A percentile compares a stretch with the other conserved stretches of the same genome.
Conservation (phyloP, 2,329 filamentous ascomycete genomes). For the Aurifilum marmelostoma region DNA sequence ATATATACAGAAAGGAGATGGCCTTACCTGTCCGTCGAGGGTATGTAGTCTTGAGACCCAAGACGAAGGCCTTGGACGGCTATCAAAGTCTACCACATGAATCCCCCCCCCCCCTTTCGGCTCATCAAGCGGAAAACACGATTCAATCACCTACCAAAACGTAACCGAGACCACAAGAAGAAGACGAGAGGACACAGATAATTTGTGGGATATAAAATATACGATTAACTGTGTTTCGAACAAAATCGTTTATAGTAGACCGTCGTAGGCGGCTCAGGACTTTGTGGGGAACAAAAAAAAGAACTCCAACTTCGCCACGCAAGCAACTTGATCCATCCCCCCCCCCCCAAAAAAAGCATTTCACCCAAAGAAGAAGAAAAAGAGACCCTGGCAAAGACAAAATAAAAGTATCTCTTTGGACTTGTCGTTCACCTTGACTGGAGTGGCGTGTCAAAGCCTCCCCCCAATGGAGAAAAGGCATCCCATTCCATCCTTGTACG, state of each 20-base stretch:
- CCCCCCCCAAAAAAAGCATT: background rate
- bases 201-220: background rate
- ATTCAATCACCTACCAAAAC: background rate
- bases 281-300: background rate
- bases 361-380: constrained; percentile 13
- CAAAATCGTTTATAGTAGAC: background rate
- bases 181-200: background rate
- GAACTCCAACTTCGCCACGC: constrained; percentile 27
- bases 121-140: background rate
- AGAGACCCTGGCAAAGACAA: too few species aligned
- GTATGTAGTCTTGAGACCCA: too few species aligned
- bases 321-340: constrained; percentile 4
- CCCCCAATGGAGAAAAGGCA: constrained; percentile 2
- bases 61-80: too few species aligned
- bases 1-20: too few species aligned
- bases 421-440: background rate
- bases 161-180: background rate
- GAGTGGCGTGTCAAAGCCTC: background rate
- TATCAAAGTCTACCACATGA: background rate
- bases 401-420: background rate
- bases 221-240: constrained; percentile 10
- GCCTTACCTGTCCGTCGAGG: too few species aligned
- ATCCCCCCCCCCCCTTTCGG: too few species aligned
- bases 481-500: constrained; percentile 2
- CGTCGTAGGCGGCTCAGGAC: constrained; percentile 3